Base-by-base conservation (phyloP, 352 stramenopile genomes). In the Pythium apleroticum region DNA sequence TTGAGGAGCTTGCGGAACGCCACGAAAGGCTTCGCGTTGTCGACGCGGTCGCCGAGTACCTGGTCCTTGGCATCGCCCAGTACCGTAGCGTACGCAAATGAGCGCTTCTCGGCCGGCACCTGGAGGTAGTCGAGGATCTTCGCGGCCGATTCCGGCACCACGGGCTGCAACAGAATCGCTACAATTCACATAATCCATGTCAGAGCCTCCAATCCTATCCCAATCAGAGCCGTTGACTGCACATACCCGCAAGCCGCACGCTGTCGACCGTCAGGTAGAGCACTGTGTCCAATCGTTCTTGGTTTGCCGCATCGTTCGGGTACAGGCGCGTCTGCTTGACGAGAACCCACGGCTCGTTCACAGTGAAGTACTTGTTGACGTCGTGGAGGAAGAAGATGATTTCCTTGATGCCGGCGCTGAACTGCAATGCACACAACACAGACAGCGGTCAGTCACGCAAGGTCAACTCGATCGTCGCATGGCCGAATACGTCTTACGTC, bases 321-420 rank as follows among this genome's bases (percentile, higher is more conserved):
- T 71, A 31, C 5, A 63, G 57, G 11, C 81, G 75, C 4, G 93
- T 72, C 11, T 74, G 66, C 71, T 92, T 93, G n/a, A 74, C 78
- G 10, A 93, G 60, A 46, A 91, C 73, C 84, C 86, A 95, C 57
- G 86, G 86, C 30, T 93, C 84, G 65, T 89, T 88, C 3, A 77
- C 69, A 4, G 86, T 88, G 54, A 95, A 95, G 68, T 92, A 90
- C 73, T 79, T 76, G 55, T 95, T 95, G 35, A 95, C 78, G 61
- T 95, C 84, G 56, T 93, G 80, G 9, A 95, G 77, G 58, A 86
- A 91, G 52, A 90, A 88, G 8, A 95, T 70, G 55, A 95, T 80
- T 54, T 89, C 80, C 72, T 90, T 80, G 22, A 91, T 73, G 1
- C 81, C 86, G 19, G 74, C 65, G 22, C 75, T 78, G 53, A 95